phyloP scores from a whole-genome alignment of 805 yeast genomes.

The Ogataea glucozyma region DNA sequence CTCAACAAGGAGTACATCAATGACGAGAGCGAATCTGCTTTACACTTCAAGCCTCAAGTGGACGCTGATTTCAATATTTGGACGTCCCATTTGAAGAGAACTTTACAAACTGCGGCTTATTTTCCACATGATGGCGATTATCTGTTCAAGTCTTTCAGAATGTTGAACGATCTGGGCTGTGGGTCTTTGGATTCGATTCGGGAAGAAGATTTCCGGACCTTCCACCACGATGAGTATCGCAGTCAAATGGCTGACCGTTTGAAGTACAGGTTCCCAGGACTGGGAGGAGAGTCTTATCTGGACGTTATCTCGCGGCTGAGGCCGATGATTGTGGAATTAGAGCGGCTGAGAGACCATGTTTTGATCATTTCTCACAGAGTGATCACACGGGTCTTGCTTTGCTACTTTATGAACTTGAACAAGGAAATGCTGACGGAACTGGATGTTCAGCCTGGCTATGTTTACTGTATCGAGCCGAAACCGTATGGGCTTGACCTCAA shows the following conservation, averaged over 20 bases:
- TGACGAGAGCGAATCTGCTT: constrained; percentile 30
- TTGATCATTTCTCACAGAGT: constrained; percentile 38
- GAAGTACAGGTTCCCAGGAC: constrained; percentile 38
- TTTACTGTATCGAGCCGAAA: constrained; percentile 41
- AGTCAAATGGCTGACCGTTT: constrained; percentile 34
- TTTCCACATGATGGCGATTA: constrained; percentile 32
- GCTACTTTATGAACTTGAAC: constrained; percentile 39
- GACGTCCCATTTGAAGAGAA: constrained; percentile 36
- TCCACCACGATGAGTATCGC: constrained; percentile 31
- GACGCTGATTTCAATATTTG: constrained; percentile 37
- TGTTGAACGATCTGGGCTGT: constrained; percentile 38
- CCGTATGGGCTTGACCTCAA: constrained; percentile 41
- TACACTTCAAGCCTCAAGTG: constrained; percentile 19
- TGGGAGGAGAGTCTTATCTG: constrained; percentile 41
- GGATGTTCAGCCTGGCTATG: constrained; percentile 38
- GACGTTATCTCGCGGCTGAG: constrained; percentile 38
- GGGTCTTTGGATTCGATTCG: constrained; percentile 36
- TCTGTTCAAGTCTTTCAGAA: constrained; percentile 34
- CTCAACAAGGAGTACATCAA: constrained; percentile 35
- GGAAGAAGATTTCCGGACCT: constrained; percentile 32
- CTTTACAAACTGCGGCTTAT: constrained; percentile 35
- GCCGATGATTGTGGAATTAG: constrained; percentile 39
- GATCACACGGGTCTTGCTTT: constrained; percentile 36
- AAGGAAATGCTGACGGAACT: constrained; percentile 40
- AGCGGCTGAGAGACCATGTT: constrained; percentile 38